Base-by-base conservation (phyloP, 2,329 filamentous ascomycete genomes). In the Rosellinia necatrix region DNA sequence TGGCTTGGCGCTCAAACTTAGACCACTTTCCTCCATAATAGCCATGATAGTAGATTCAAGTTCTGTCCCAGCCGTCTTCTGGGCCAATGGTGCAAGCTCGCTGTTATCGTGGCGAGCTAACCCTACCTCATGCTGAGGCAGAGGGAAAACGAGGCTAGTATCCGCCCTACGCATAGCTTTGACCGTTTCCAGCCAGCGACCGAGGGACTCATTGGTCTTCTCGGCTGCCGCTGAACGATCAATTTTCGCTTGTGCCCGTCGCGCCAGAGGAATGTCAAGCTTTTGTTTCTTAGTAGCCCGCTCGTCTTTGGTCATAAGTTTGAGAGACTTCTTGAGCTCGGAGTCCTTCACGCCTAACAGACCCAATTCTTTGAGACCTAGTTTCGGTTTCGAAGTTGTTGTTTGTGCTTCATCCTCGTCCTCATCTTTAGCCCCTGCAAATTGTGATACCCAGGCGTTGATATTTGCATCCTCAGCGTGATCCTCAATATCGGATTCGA, bases 171-270 rank as follows among this genome's bases (percentile, higher is more conserved):
- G 88, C 72, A 97, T 97, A 27, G 91, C 86, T 75, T 97, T 96
- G 68, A 99, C 92, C 0, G 94, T 97, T 58, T 97, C 93, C 27
- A 88, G 88, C 94, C 94, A 99, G 66, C 91, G 86, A 61, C 90
- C 86, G 22, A 99, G 79, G 0, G 92, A 93, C 72, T 97, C 88
- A 67, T 96, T 96, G 47, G 91, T 92, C 78, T 96, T 92, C 30
- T 92, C 86, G 66, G 92, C 96, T 2, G 94, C 94, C 21, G 86
- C 91, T 49, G 80, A 79, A 48, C 94, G 90, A 67, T 96, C 88
- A 13, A 97, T 75, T 46, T 87, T 86, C 69, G 92, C 92, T 72
- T 97, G 93, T 66, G 96, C 89, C 58, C 92, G 84, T 70, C 90
- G 92, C 1, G 91, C 85, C 4, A 97, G 80, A 12, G 93, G 92